Evolutionary conservation across 257 asterid genomes (phyloP), one percentile per base, ranked within the genome.

Genomic region (Handroanthus guayacan): DNA sequence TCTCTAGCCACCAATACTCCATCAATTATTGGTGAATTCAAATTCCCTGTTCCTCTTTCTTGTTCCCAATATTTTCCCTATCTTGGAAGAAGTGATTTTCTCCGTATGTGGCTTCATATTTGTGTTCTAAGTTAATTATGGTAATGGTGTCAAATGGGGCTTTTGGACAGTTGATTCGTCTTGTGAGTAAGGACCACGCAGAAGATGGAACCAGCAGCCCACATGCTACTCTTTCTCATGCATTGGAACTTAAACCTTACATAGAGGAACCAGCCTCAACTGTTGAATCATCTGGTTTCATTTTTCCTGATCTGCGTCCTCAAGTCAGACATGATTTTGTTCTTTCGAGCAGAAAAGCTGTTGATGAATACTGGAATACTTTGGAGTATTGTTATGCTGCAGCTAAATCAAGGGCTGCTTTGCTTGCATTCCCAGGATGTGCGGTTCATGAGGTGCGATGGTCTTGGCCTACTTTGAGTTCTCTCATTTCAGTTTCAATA

Each of bases 371-470:
- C 88, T 95, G 98, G 99, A 86, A 81, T 68, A 95, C 97, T 62
- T 84, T 95, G 81, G 99, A 92, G 90, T 95, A 91, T 75, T 87
- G 97, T 74, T 95, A 92, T 82, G 87, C 96, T 65, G 88, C 94
- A 38, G 88, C 94, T 62, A 86, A 88, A 79, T 80, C 97, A 69
- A 87, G 86, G 81, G 92, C 96, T 58, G 98, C 99, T 76, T 72
- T 84, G 82, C 94, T 89, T 68, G 98, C 99, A 79, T 95, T 95
- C 83, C 99, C 99, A 5, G 99, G 99, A 82, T 89, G 92, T 74
- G 85, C 89, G 72, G 98, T 91, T 80, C 89, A 83, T 80, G 97
- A 95, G 97, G 99, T 94, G 71, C 75, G 80, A 36, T 69, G 69
- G 65, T 56, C 31, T 68, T 69, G 51, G 31, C 56, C 36, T 41